Conservation (phyloP, 129 eudicot genomes). For the Arctium lappa region DNA sequence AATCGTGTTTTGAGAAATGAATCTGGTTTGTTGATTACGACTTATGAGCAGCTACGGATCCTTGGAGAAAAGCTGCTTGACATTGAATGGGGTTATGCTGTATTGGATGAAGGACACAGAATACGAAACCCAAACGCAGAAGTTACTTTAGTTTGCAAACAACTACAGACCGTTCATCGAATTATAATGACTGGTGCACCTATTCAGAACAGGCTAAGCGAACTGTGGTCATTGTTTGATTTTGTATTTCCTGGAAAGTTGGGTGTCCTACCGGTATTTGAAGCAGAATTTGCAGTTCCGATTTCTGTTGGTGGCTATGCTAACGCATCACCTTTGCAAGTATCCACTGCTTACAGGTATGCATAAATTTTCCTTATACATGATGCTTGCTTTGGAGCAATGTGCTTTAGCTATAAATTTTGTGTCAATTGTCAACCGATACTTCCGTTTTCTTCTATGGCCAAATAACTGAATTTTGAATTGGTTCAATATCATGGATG, state of each 20-base stretch:
- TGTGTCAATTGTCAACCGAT: background rate
- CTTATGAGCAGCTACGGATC: conserved; percentile 88
- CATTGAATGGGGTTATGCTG: conserved; percentile 95
- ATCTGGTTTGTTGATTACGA: conserved; percentile 85
- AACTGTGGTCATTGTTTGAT: conserved; percentile 95
- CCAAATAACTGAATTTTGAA: background rate
- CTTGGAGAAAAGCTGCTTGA: conserved; percentile 81
- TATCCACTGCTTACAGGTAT: conserved; percentile 96
- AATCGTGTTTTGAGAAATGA: conserved; percentile 64
- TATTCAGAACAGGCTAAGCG: conserved; percentile 86
- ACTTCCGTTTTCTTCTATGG: background rate
- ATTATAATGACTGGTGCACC: conserved; percentile 98
- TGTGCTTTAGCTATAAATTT: background rate
- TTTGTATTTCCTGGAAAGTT: conserved; percentile 98
- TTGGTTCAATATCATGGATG: background rate
- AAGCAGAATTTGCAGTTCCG: conserved; percentile 94
- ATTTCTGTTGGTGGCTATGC: conserved; percentile 99
- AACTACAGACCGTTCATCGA: conserved; percentile 93
- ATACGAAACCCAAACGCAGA: conserved; percentile 97
- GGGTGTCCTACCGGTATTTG: conserved; percentile 93
- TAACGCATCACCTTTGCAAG: conserved; percentile 98
- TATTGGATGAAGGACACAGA: conserved; percentile 94
- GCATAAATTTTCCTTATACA: background rate
- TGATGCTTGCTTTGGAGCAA: background rate
- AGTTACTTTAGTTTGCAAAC: conserved; percentile 89